Conservation (phyloP, 1,284 basidiomycete species). For the Limonomyces culmigenus region DNA sequence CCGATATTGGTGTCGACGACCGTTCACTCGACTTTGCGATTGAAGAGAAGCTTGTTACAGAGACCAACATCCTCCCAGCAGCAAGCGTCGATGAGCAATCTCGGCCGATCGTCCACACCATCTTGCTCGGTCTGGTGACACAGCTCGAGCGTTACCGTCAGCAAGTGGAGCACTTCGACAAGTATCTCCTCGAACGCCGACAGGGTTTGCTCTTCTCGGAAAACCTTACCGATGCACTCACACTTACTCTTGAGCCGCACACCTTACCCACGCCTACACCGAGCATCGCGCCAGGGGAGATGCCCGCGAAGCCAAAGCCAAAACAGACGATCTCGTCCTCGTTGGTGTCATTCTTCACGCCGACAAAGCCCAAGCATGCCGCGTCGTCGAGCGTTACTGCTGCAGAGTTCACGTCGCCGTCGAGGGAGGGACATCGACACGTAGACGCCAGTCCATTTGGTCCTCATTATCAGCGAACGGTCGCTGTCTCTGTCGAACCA, state of each 20-base stretch:
- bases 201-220: constrained; percentile 86
- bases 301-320: constrained; percentile 30
- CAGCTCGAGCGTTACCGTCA: constrained; percentile 70
- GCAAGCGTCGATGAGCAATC: constrained; percentile 51
- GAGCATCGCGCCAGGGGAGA: constrained; percentile 11
- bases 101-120: constrained; percentile 62
- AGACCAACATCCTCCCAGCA: constrained; percentile 41
- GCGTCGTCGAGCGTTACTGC: constrained; percentile 14
- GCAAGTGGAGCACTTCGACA: constrained; percentile 67
- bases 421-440: constrained; percentile 15
- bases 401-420: constrained; percentile 25
- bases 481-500: constrained; percentile 56
- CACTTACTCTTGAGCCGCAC: constrained; percentile 43
- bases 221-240: constrained; percentile 82
- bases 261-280: constrained; percentile 5
- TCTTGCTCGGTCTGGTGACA: constrained; percentile 60
- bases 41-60: constrained; percentile 44
- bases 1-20: constrained; percentile 47
- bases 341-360: constrained; percentile 64
- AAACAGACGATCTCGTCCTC: constrained; percentile 34
- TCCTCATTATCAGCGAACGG: constrained; percentile 71
- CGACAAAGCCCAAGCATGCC: constrained; percentile 41
- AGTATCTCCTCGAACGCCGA: constrained; percentile 70
- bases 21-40: constrained; percentile 62
- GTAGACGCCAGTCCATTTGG: constrained; percentile 69